Conservation (phyloP, 139 green algal genomes). For the Micractinium sp. region DNA sequence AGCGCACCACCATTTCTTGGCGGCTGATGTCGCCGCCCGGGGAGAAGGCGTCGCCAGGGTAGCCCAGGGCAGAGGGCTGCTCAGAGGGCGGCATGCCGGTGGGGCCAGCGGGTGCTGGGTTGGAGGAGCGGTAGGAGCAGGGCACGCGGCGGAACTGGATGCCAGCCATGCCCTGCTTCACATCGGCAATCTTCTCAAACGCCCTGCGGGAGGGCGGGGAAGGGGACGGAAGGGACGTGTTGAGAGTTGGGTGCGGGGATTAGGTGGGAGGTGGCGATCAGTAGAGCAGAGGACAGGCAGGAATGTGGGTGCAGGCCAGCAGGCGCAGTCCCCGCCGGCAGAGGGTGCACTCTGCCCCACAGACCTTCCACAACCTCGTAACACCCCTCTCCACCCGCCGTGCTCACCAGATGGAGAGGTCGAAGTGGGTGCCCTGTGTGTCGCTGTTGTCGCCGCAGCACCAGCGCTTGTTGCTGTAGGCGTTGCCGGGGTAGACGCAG, state of each 20-base stretch:
- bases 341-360: no score
- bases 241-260: neutral
- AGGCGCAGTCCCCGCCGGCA: no score
- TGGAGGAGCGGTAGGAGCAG: slow-evolving; percentile 29
- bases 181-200: neutral
- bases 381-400: neutral
- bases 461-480: slow-evolving; percentile 53
- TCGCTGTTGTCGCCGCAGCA: slow-evolving; percentile 46
- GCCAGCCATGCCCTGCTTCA: neutral
- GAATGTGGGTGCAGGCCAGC: no score
- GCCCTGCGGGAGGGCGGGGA: neutral
- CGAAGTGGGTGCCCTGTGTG: slow-evolving; percentile 35
- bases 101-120: slow-evolving; percentile 22
- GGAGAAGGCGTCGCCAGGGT: slow-evolving; percentile 7
- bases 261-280: neutral
- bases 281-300: no score
- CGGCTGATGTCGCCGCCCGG: neutral
- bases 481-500: slow-evolving; percentile 46
- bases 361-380: neutral
- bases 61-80: neutral
- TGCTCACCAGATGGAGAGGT: slow-evolving; percentile 43
- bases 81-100: slow-evolving; percentile 5
- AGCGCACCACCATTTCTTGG: slow-evolving; percentile 29
- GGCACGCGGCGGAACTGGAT: slow-evolving; percentile 36
- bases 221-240: neutral